Base-by-base conservation (phyloP, 306 rosid species). In the Casuarina glauca region DNA sequence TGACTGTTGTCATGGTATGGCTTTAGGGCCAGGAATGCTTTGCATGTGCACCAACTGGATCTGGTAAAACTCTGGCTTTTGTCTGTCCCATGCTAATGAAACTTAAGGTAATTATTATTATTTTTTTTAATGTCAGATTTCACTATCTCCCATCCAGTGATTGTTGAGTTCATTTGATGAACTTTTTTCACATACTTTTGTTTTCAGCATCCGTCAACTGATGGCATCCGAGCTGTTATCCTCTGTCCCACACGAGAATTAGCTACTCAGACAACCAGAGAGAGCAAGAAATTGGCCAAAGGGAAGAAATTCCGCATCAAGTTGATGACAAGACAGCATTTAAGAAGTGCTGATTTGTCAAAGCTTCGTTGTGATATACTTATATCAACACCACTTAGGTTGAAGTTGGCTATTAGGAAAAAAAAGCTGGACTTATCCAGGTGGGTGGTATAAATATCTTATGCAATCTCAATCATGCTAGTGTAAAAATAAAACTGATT, bases 21-120 rank as follows among this genome's bases (percentile, higher is more conserved):
- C 52, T 26, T 35, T 36, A 95, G 99, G 96, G 82, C 51, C 92
- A 93, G 50, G 97, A 95, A 84, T 95, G 99, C 88, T 95, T 95
- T 91, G 93, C 97, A 10, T 95, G 97, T 81, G 99, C 99, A 70
- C 99, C 99, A 36, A 93, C 99, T 26, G 99, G 99, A 32, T 93
- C 99, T 58, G 99, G 99, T 45, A 95, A 95, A 86, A 95, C 97
- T 74, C 76, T 95, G 81, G 97, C 96, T 52, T 95, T 95, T 81
- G 91, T 90, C 52, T 91, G 89, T 72, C 99, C 99, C 52, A 88
- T 93, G 90, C 97, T 95, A 70, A 89, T 95, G 87, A 95, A 87
- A 80, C 96, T 95, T 39, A 87, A 91, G 99, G 99, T 91, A 26
- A 26, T 26, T 26, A 26, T 26, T 26, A 26, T 26, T 26, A 87